Evolutionary conservation across 345 rosid species (phyloP), one percentile per base, ranked within the genome.

Genomic region (Hirschfeldia incana): DNA sequence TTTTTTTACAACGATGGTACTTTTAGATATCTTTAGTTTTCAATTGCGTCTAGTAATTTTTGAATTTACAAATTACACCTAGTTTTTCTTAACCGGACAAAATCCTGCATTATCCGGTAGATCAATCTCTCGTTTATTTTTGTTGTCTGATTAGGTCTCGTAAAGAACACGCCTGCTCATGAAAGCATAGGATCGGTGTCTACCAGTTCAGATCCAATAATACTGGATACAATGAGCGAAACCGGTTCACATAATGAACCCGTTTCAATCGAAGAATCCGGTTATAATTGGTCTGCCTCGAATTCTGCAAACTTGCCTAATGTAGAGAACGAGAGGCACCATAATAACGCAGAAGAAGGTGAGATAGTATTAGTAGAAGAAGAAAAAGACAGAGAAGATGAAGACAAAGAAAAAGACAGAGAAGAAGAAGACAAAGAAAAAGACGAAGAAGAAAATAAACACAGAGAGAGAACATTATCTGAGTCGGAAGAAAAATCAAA

Each of bases 401-500:
- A 67, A 61, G 67, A 28, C 8, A 32, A 26, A 6, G 34, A 36
- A 2, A 53, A 60, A 17, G 57, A 34, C 3, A 64, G 67, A 42
- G 75, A 57, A 9, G 60, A 74, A 44, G 11, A 27, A 11, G 60
- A 51, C 3, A 57, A 74, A 57, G 15, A 34, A 8, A 27, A 67
- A 61, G 67, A 28, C n/a, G 32, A 26, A 6, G 46, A 36, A 6
- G 15, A 28, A 16, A 29, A 63, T 17, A 67, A 33, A 11, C 26
- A 34, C 34, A 58, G 34, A 34, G 61, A 67, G 65, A 70, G 42
- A 16, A 21, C 65, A 21, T 28, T 12, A 46, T 30, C 69, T 15
- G 70, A 61, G 15, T 46, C 44, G 0, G 78, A 49, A 27, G 81
- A 83, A 13, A 87, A 85, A 13, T 78, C 81, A 13, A 90, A 88